Evolutionary conservation across 306 rosid species (phyloP).

Genomic region (Clitoria ternatea): DNA sequence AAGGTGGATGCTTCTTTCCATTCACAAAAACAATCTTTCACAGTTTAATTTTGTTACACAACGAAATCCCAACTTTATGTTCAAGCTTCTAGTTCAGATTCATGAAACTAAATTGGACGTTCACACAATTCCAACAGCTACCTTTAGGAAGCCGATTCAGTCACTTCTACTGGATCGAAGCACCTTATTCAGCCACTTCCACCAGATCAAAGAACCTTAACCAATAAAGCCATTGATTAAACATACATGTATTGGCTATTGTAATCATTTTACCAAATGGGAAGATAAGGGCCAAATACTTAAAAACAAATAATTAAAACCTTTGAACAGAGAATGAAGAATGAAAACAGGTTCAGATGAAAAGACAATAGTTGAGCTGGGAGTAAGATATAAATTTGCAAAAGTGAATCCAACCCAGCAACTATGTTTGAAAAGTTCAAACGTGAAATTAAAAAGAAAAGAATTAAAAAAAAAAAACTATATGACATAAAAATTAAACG

Average conservation of each 20-base stretch:
- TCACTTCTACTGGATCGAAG: slow-evolving; percentile 33
- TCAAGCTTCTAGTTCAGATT: not conserved
- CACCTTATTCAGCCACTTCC: slow-evolving; percentile 3
- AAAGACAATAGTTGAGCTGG: not conserved
- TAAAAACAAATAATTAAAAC: not conserved
- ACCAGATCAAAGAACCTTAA: slow-evolving; percentile 28
- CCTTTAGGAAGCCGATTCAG: not conserved
- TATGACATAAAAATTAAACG: slow-evolving; percentile 25
- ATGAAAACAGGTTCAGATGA: not conserved
- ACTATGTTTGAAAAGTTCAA: not conserved
- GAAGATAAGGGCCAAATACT: slow-evolving; percentile 6
- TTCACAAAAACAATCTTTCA: not conserved
- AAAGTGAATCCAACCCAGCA: not conserved
- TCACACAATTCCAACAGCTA: not conserved
- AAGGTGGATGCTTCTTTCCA: not conserved
- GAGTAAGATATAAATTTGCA: not conserved
- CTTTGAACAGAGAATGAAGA: not conserved
- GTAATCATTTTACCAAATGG: slow-evolving; percentile 11
- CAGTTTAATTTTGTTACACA: not conserved
- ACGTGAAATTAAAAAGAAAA: not conserved
- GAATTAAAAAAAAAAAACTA: not conserved
- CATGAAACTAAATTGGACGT: not conserved
- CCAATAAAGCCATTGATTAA: too few relatives aligned
- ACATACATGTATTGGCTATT: not conserved
- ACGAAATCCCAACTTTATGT: not conserved